Percentiles rank a stretch among this genome's conserved stretches.
These are phyloP conservation scores for Magnusiomyces tetraspermus DNA, from an alignment of 1,139 yeast species.

Conservation along the genomic window DNA sequence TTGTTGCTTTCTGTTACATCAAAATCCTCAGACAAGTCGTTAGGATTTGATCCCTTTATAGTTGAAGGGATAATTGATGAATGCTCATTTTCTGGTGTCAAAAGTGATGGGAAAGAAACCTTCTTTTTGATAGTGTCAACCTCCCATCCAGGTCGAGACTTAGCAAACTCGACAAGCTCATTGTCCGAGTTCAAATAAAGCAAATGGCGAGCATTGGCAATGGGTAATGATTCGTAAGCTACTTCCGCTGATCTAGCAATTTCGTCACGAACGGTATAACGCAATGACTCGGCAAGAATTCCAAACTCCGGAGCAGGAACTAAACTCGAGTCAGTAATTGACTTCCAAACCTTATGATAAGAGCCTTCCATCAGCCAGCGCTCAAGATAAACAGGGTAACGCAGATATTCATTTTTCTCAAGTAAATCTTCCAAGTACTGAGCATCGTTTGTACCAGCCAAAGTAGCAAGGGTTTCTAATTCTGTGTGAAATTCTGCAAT, in stretches of 20 bases:
- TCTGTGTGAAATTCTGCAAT: slow-evolving; percentile 85
- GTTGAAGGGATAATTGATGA: neutral
- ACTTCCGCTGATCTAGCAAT: slow-evolving; percentile 80
- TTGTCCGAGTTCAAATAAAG: slow-evolving; percentile 66
- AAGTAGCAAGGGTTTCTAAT: slow-evolving; percentile 56
- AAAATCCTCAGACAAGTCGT: slow-evolving; percentile 17
- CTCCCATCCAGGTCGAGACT: slow-evolving; percentile 52
- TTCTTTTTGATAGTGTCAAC: slow-evolving; percentile 39
- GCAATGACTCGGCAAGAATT: slow-evolving; percentile 42
- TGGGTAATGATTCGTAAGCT: slow-evolving; percentile 67
- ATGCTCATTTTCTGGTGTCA: slow-evolving; percentile 17
- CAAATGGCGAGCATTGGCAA: slow-evolving; percentile 73
- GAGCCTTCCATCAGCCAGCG: slow-evolving; percentile 95
- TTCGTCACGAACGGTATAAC: slow-evolving; percentile 70
- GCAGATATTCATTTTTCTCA: slow-evolving; percentile 51
- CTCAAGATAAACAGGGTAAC: slow-evolving; percentile 82
- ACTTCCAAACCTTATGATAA: slow-evolving; percentile 84
- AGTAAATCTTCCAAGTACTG: slow-evolving; percentile 32
- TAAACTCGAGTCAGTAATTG: slow-evolving; percentile 42
- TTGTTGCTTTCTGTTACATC: slow-evolving; percentile 15
- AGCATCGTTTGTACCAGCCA: neutral
- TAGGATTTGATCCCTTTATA: slow-evolving; percentile 8
- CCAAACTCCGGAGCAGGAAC: slow-evolving; percentile 42
- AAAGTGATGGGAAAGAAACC: slow-evolving; percentile 46
- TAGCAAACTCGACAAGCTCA: slow-evolving; percentile 52